Evolutionary conservation across 2,329 filamentous ascomycete species (phyloP).

Genomic region (Monosporascus sp.): DNA sequence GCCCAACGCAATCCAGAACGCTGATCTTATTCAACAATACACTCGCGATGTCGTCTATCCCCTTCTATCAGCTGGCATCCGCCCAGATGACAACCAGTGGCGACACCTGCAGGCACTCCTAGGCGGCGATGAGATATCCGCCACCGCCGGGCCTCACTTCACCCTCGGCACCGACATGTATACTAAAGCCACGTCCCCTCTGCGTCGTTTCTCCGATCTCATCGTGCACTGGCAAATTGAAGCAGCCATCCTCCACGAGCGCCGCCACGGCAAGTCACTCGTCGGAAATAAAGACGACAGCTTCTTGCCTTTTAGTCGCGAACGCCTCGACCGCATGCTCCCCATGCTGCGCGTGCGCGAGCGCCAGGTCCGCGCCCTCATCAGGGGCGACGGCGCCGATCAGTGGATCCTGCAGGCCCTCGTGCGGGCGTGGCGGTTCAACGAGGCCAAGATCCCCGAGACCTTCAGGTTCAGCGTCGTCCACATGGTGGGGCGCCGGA

Average conservation of each 20-base stretch:
- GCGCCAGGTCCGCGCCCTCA: conserved; percentile 41
- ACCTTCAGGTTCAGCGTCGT: conserved; percentile 45
- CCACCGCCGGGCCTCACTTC: conserved; percentile 50
- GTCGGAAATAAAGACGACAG: conserved; percentile 23
- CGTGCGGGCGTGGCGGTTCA: conserved; percentile 53
- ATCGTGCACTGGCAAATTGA: conserved; percentile 64
- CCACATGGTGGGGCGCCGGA: conserved; percentile 27
- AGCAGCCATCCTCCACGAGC: conserved; percentile 46
- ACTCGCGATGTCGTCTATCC: conserved; percentile 34
- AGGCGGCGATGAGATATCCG: conserved; percentile 48
- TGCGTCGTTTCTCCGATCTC: conserved; percentile 60
- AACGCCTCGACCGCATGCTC: conserved; percentile 39
- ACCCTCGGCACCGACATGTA: conserved; percentile 56
- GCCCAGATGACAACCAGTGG: conserved; percentile 26
- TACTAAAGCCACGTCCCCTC: conserved; percentile 58
- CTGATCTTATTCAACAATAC: conserved; percentile 32
- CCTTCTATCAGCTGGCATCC: conserved; percentile 29
- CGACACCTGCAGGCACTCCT: conserved; percentile 31
- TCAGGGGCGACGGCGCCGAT: conserved; percentile 36
- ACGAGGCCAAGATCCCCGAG: conserved; percentile 41
- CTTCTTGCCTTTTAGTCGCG: conserved; percentile 42
- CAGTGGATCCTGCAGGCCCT: conserved; percentile 58
- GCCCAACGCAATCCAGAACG: conserved; percentile 34
- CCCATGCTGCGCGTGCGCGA: conserved; percentile 49
- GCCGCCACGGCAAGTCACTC: conserved; percentile 29